Conservation (phyloP, 768 basidiomycete species). For the Rhodotorula toruloides region DNA sequence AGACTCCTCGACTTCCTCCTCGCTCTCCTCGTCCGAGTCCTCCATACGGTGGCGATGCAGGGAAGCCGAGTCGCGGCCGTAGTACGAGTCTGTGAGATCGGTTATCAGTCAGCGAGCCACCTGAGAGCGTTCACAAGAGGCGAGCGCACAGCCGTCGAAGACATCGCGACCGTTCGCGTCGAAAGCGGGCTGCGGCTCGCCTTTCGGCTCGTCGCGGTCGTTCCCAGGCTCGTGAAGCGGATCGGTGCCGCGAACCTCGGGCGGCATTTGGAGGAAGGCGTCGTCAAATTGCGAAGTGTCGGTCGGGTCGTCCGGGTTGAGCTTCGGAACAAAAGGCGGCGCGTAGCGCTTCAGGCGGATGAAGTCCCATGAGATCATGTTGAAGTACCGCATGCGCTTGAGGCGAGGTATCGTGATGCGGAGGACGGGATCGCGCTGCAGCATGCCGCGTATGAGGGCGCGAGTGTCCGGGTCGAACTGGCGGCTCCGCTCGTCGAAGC, state of each 20-base stretch:
- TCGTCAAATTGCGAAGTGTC: slow-evolving; percentile 99
- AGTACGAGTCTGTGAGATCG: slow-evolving; percentile 61
- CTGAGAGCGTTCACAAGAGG: not conserved
- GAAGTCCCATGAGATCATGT: slow-evolving; percentile 33
- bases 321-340: slow-evolving; percentile 67
- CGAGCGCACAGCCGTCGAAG: slow-evolving; percentile 64
- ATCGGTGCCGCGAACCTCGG: slow-evolving; percentile 57
- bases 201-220: slow-evolving; percentile 37
- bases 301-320: slow-evolving; percentile 81
- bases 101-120: not conserved
- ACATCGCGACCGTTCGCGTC: slow-evolving; percentile 64
- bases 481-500: slow-evolving; percentile 60
- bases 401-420: slow-evolving; percentile 89
- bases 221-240: slow-evolving; percentile 57
- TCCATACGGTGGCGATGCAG: slow-evolving; percentile 60
- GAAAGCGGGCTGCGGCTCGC: slow-evolving; percentile 40
- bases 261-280: slow-evolving; percentile 91
- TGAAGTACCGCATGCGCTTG: slow-evolving; percentile 53
- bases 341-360: slow-evolving; percentile 92
- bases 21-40: slow-evolving; percentile 45
- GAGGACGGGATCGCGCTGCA: slow-evolving; percentile 86
- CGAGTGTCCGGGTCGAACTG: slow-evolving; percentile 93
- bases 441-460: slow-evolving; percentile 84
- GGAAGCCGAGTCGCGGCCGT: slow-evolving; percentile 57
- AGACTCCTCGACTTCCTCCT: slow-evolving; percentile 4